Percentiles rank a stretch among this genome's conserved stretches.
phyloP scores from a whole-genome alignment of 2,329 filamentous ascomycete genomes.

The Stagonosporopsis vannaccii region DNA sequence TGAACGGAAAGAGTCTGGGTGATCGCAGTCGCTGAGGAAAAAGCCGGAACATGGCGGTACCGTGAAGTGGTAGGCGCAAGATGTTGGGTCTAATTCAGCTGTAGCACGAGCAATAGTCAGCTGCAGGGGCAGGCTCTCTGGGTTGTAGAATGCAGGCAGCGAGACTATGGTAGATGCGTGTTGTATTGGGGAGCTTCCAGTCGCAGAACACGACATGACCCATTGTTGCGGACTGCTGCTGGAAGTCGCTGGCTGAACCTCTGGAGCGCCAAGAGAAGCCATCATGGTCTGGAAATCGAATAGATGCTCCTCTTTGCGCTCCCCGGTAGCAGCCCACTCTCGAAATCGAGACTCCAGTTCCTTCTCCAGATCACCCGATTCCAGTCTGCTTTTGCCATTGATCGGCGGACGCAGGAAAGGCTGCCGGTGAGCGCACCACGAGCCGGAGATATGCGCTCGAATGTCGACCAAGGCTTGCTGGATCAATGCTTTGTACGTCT shows the following conservation, averaged over 20 bases:
- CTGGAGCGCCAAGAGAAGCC: conserved; percentile 40
- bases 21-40: conserved; percentile 57
- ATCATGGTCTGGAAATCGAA: conserved; percentile 47
- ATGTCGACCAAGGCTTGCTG: conserved; percentile 49
- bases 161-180: conserved; percentile 22
- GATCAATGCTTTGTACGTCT: conserved; percentile 49
- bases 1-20: conserved; percentile 46
- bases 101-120: conserved; percentile 29
- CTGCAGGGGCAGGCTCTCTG: conserved; percentile 31
- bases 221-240: conserved; percentile 30
- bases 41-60: conserved; percentile 60
- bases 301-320: conserved; percentile 32
- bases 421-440: conserved; percentile 38
- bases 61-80: conserved; percentile 43
- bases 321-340: conserved; percentile 36
- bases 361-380: conserved; percentile 35
- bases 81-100: conserved; percentile 6
- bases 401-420: conserved; percentile 30
- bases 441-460: conserved; percentile 28
- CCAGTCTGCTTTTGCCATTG: conserved; percentile 23
- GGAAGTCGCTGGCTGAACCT: conserved; percentile 26
- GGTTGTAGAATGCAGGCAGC: conserved; percentile 42
- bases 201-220: conserved; percentile 37
- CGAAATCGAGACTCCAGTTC: conserved; percentile 38
- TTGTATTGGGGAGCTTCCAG: conserved; percentile 21